Conservation (phyloP, 352 stramenopile species). For the Saprolegnia diclina region DNA sequence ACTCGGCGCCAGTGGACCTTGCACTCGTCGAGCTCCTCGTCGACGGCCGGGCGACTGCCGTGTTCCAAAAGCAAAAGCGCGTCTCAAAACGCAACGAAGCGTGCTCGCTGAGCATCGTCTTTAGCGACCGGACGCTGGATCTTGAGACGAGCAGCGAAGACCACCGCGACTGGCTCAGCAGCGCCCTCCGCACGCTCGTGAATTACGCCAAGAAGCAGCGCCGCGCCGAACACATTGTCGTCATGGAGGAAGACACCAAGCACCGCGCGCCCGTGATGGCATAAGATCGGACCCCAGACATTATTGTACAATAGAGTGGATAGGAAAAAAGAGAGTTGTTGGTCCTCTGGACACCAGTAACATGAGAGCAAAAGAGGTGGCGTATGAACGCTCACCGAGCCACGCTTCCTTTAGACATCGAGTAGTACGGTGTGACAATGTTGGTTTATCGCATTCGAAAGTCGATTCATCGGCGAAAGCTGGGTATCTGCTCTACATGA, state of each 20-base stretch:
- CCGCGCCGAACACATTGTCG: slow-evolving; percentile 37
- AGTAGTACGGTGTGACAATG: no score
- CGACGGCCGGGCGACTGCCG: slow-evolving; percentile 57
- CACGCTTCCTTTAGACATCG: no score
- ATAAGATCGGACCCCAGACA: background rate
- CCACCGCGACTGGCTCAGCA: slow-evolving; percentile 79
- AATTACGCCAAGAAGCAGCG: slow-evolving; percentile 67
- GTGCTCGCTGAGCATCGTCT: slow-evolving; percentile 72
- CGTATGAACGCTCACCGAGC: no score
- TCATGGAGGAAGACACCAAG: background rate
- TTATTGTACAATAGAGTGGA: background rate
- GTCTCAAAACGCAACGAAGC: background rate
- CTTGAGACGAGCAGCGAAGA: slow-evolving; percentile 67
- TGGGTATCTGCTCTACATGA: no score
- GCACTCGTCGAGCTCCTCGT: slow-evolving; percentile 62
- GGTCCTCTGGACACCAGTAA: background rate
- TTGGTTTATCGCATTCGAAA: no score
- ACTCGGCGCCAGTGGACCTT: slow-evolving; percentile 67
- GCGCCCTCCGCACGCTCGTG: slow-evolving; percentile 65
- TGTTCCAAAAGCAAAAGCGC: slow-evolving; percentile 67
- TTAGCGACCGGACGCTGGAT: slow-evolving; percentile 67
- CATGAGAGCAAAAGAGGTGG: no score
- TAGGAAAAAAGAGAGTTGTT: background rate
- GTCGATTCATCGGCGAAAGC: no score
- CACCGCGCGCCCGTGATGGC: background rate